Evolutionary conservation across 140 eudicot genomes (phyloP), one percentile per base, ranked within the genome.

Genomic region (Anethum foeniculum): DNA sequence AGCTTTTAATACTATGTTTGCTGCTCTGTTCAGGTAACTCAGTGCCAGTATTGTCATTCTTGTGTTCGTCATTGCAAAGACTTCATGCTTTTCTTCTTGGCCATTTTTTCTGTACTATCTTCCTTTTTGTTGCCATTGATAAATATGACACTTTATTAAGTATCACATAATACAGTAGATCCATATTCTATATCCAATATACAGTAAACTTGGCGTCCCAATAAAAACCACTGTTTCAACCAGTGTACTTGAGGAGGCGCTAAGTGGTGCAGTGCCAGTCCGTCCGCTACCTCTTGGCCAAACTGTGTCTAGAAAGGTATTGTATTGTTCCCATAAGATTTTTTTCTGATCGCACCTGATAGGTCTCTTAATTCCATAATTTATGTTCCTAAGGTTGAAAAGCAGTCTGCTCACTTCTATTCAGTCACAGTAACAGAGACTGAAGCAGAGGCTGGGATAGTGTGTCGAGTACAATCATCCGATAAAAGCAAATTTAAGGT

Each of bases 401-500:
- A 92, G 84, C 99, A 95, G 74, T 84, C 88, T 80, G 99, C 99
- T 82, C 97, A 95, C 85, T 95, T 90, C 85, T 95, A 92, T 86
- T 90, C 96, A 77, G 99, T 95, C 77, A 88, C 85, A 77, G 77
- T 95, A 87, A 88, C 99, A 82, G 99, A 92, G 84, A 85, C 88
- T 79, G 97, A 95, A 82, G 97, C 97, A 69, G 89, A 83, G 73
- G 88, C 89, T 75, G 99, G 99, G 80, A 25, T 95, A 79, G 97
- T 95, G 80, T 95, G 99, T 81, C 89, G 97, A 81, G 99, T 92
- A 36, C 87, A 91, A 81, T 95, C 99, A 84, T 32, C 96, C 38
- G 97, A 95, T 79, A 95, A 89, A 81, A 92, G 99, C 96, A 95
- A 95, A 83, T 92, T 95, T 83, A 95, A 95, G 97, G 99, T 92